These are phyloP conservation scores for Lolium multiflorum DNA, from an alignment of 176 grass and related monocot species.

Conservation along the genomic window DNA sequence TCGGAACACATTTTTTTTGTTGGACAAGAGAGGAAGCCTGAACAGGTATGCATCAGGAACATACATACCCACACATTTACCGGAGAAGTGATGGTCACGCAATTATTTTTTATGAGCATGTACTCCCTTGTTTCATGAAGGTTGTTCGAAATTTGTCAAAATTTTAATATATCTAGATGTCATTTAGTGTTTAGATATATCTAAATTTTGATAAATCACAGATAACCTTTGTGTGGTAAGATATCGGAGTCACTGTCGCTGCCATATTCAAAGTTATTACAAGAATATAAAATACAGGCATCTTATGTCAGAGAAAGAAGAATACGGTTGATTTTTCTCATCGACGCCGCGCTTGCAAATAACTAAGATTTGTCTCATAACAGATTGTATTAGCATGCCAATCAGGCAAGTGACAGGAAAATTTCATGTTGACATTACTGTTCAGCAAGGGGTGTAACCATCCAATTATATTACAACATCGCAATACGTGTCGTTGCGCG, in stretches of 20 bases:
- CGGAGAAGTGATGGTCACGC: not conserved
- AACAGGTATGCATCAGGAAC: not conserved
- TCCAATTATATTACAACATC: not conserved
- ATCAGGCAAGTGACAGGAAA: conserved; percentile 10
- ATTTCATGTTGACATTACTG: conserved; percentile 29
- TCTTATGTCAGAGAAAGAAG: not conserved
- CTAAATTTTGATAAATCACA: too few relatives aligned
- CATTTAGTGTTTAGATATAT: too few relatives aligned
- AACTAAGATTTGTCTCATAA: not conserved
- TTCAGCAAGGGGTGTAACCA: not conserved
- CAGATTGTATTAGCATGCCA: not conserved
- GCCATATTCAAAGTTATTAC: not conserved
- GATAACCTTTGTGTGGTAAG: too few relatives aligned
- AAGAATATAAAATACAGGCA: not conserved
- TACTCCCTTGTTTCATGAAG: not conserved
- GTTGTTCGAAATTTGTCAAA: too few relatives aligned
- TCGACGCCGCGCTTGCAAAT: not conserved
- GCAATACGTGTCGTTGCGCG: not conserved
- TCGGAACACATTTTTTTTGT: not conserved
- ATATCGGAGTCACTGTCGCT: not conserved
- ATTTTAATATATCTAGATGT: too few relatives aligned
- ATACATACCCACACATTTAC: not conserved
- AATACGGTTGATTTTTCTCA: not conserved
- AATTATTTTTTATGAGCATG: not conserved
- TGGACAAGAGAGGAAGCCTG: not conserved